Percentiles rank a stretch among this genome's conserved stretches.
Evolutionary conservation across 495 filamentous ascomycete genomes (phyloP).

Genomic region (Cryomyces antarcticus): DNA sequence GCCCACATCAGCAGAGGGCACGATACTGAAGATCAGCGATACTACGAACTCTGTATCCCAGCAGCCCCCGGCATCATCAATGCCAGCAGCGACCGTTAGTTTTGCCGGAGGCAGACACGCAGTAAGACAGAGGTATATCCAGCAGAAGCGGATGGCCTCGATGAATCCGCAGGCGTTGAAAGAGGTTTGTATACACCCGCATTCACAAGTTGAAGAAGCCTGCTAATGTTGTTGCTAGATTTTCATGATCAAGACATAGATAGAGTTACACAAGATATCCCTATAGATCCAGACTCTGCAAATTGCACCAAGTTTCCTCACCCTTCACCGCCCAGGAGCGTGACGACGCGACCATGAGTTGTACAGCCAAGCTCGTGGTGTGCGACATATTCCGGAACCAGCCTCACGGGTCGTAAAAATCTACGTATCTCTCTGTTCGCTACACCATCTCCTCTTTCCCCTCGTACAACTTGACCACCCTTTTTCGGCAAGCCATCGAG

Average conservation of each 20-base stretch:
- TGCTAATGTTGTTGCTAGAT: conserved; percentile 5
- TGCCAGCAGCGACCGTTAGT: conserved; percentile 5
- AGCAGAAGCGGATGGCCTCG: conserved; percentile 55
- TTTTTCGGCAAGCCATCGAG: no score
- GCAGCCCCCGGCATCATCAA: not conserved
- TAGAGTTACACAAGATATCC: no score
- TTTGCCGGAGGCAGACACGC: conserved; percentile 30
- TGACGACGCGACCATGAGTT: no score
- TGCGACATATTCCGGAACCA: no score
- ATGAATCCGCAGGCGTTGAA: conserved; percentile 53
- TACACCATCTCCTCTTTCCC: no score
- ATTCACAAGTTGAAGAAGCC: not conserved
- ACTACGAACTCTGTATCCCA: not conserved
- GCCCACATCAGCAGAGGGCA: not conserved
- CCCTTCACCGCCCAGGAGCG: no score
- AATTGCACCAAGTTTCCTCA: no score
- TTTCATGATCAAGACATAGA: conserved; percentile 15
- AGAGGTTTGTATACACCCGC: conserved; percentile 33
- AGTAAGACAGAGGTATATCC: conserved; percentile 50
- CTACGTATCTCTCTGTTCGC: no score
- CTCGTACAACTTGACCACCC: no score
- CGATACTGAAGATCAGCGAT: not conserved
- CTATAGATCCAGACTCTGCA: no score
- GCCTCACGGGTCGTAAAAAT: no score
- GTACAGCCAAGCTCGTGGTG: no score